phyloP scores from a whole-genome alignment of 2,329 filamentous ascomycete genomes.

The Aspergillus tanneri region DNA sequence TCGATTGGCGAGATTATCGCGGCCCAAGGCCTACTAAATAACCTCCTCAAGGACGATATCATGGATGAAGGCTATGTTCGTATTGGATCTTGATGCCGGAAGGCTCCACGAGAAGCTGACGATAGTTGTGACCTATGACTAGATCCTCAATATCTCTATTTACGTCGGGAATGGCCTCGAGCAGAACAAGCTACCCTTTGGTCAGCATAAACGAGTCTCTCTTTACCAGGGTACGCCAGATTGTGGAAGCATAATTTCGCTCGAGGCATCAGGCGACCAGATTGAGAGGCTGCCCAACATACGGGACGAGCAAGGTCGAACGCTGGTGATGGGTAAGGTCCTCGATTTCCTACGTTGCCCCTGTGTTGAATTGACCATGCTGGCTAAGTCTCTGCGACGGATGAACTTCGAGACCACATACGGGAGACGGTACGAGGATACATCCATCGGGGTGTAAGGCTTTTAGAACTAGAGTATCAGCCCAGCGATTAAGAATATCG shows the following conservation, averaged over 20 bases:
- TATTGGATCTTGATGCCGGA: neutral
- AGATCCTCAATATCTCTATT: slow-evolving; percentile 1
- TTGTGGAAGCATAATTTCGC: neutral
- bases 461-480: slow-evolving; percentile 24
- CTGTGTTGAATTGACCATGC: too few species aligned
- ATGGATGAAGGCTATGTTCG: neutral
- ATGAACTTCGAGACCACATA: slow-evolving; percentile 17
- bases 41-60: neutral
- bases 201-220: neutral
- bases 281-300: neutral
- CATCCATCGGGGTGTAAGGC: slow-evolving; percentile 18
- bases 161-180: neutral
- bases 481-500: slow-evolving; percentile 12
- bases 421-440: slow-evolving; percentile 16
- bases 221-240: neutral
- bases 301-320: neutral
- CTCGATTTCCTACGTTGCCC: too few species aligned
- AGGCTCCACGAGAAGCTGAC: neutral
- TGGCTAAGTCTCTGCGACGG: slow-evolving; percentile 20
- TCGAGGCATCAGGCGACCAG: neutral
- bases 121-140: too few species aligned
- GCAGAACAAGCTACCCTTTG: neutral
- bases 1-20: neutral
- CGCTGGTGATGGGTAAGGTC: slow-evolving; percentile 3
- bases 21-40: neutral